These are phyloP conservation scores for Pythium volutum DNA, from an alignment of 352 stramenopile species.

Conservation along the genomic window DNA sequence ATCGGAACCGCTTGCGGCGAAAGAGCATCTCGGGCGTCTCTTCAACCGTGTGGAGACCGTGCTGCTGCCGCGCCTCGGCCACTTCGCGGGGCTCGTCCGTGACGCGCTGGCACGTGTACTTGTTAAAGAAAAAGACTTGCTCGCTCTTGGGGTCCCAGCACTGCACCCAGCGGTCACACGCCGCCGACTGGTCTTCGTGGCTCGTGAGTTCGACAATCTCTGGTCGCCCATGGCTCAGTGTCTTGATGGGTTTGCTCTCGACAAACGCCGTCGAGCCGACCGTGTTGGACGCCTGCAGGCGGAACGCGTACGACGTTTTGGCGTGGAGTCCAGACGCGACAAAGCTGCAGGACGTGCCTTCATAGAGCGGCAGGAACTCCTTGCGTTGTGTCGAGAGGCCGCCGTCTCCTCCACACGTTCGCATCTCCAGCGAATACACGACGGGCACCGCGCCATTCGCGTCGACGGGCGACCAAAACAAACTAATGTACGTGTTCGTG, in stretches of 20 bases:
- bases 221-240: slow-evolving; percentile 47
- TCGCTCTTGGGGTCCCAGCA: slow-evolving; percentile 86
- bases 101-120: slow-evolving; percentile 71
- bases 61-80: slow-evolving; percentile 33
- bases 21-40: slow-evolving; percentile 81
- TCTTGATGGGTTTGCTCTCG: slow-evolving; percentile 59
- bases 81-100: slow-evolving; percentile 58
- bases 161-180: slow-evolving; percentile 77
- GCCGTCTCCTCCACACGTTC: slow-evolving; percentile 22
- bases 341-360: slow-evolving; percentile 61
- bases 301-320: slow-evolving; percentile 59
- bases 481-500: slow-evolving; percentile 65
- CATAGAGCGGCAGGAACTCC: slow-evolving; percentile 49
- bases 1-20: slow-evolving; percentile 81
- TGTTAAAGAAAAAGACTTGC: slow-evolving; percentile 89
- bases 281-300: slow-evolving; percentile 64
- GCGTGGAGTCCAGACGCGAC: slow-evolving; percentile 44
- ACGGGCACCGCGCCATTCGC: slow-evolving; percentile 58
- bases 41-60: slow-evolving; percentile 42
- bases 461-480: slow-evolving; percentile 64
- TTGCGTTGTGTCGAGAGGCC: not conserved
- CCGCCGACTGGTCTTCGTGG: slow-evolving; percentile 46
- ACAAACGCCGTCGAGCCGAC: slow-evolving; percentile 59
- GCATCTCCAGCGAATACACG: slow-evolving; percentile 59
- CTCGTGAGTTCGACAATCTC: slow-evolving; percentile 66